phyloP scores from a whole-genome alignment of 2,329 filamentous ascomycete genomes.

The Arthroderma sp. region DNA sequence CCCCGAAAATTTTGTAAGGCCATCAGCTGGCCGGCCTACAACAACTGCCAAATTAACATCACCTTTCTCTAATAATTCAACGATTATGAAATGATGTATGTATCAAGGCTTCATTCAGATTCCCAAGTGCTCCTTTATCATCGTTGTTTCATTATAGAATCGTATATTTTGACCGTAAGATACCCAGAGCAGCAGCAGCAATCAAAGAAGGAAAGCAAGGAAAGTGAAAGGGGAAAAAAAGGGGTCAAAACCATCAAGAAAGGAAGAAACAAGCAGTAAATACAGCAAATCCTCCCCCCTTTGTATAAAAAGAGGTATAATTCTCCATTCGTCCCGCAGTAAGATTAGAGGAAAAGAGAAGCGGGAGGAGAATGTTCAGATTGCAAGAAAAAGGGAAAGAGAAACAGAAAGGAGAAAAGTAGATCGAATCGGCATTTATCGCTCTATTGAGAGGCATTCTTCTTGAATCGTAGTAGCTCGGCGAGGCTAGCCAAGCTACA shows the following conservation, averaged over 20 bases:
- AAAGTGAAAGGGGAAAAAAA: neutral
- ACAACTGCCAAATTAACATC: neutral
- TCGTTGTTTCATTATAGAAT: slow-evolving; percentile 4
- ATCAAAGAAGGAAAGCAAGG: neutral
- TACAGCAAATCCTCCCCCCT: slow-evolving; percentile 2
- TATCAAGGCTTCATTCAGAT: neutral
- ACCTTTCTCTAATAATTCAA: neutral
- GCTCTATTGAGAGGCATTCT: slow-evolving; percentile 29
- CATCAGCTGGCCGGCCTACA: too few relatives aligned
- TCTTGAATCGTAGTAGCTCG: slow-evolving; percentile 64
- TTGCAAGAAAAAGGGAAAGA: slow-evolving; percentile 1
- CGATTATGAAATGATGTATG: neutral
- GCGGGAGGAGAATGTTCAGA: slow-evolving; percentile 3
- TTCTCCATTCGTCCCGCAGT: neutral
- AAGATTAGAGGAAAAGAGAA: slow-evolving; percentile 4
- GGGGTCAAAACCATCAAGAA: neutral
- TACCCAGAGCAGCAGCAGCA: neutral
- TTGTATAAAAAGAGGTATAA: slow-evolving; percentile 1
- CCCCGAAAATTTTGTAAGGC: neutral
- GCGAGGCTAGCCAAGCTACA: slow-evolving; percentile 72
- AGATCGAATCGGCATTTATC: neutral
- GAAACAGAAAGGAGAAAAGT: slow-evolving; percentile 1
- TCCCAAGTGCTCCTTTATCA: slow-evolving; percentile 1
- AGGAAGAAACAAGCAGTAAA: neutral
- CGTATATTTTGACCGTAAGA: slow-evolving; percentile 2